These are phyloP conservation scores for Fraxinus sp. DNA, from an alignment of 305 asterid species.

Conservation along the genomic window DNA sequence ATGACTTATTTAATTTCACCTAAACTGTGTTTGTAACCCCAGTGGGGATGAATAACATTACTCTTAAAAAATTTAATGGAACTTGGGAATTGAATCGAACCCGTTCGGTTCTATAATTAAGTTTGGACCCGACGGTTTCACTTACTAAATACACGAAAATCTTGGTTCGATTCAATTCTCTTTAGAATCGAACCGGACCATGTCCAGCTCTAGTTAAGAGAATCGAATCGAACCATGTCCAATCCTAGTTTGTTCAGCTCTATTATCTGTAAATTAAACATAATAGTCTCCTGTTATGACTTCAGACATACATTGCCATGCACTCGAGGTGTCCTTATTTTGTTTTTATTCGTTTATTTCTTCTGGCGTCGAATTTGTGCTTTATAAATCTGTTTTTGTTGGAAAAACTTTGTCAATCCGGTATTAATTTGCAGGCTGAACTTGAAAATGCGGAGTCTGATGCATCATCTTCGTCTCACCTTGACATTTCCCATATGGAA, in stretches of 20 bases:
- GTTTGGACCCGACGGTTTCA: no score
- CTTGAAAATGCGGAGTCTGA: slow-evolving; percentile 40
- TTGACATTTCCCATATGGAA: slow-evolving; percentile 29
- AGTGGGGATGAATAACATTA: no score
- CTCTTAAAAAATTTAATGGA: no score
- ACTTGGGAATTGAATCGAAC: no score
- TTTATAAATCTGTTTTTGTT: neutral
- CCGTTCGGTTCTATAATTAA: no score
- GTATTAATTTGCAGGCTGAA: slow-evolving; percentile 57
- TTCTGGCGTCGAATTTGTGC: neutral
- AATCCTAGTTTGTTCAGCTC: no score
- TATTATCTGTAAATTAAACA: neutral
- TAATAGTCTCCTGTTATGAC: neutral
- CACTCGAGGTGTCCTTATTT: neutral
- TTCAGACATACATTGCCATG: neutral
- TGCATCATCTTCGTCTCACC: slow-evolving; percentile 29
- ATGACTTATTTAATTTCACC: no score
- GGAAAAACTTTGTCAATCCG: neutral
- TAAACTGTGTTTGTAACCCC: no score
- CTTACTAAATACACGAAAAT: no score
- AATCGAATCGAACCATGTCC: neutral
- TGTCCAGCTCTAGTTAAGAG: neutral
- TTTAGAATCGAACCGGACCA: no score
- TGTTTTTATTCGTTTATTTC: neutral
- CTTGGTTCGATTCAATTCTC: no score